Percentiles rank a stretch among this genome's conserved stretches.
Conservation (phyloP, 179 eudicot genomes). For the Monotropa hypopitys region DNA sequence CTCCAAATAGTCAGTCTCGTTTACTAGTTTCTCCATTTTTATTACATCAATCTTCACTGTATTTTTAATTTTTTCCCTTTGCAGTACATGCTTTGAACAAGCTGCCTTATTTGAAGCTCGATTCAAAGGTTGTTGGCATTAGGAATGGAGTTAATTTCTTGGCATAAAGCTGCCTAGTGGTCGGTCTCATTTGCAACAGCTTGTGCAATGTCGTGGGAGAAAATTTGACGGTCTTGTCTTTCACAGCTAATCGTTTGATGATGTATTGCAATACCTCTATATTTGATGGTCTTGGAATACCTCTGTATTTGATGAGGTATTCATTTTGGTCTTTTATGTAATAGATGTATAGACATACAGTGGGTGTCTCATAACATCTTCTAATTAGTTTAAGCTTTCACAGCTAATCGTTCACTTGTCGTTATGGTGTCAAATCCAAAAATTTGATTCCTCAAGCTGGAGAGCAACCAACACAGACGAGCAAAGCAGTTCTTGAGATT, state of each 20-base stretch:
- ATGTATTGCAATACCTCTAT: no score
- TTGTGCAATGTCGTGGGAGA: conserved; percentile 89
- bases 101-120: conserved; percentile 84
- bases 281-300: background rate
- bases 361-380: no score
- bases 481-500: conserved; percentile 96
- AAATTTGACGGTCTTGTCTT: conserved; percentile 75
- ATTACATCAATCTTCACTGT: no score
- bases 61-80: no score
- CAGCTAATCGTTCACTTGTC: conserved; percentile 7
- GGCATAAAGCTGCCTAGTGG: conserved; percentile 97
- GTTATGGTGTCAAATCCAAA: conserved; percentile 89
- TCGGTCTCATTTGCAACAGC: conserved; percentile 82
- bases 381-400: background rate
- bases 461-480: conserved; percentile 83
- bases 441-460: conserved; percentile 97
- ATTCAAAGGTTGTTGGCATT: conserved; percentile 79
- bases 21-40: no score
- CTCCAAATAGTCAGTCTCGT: no score
- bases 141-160: conserved; percentile 86
- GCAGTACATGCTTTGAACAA: conserved; percentile 96
- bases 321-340: no score
- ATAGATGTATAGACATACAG: no score
- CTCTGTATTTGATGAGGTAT: no score
- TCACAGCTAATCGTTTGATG: no score